Evolutionary conservation across 257 asterid species (phyloP), one percentile per base, ranked within the genome.

Genomic region (Paulownia fortunei): DNA sequence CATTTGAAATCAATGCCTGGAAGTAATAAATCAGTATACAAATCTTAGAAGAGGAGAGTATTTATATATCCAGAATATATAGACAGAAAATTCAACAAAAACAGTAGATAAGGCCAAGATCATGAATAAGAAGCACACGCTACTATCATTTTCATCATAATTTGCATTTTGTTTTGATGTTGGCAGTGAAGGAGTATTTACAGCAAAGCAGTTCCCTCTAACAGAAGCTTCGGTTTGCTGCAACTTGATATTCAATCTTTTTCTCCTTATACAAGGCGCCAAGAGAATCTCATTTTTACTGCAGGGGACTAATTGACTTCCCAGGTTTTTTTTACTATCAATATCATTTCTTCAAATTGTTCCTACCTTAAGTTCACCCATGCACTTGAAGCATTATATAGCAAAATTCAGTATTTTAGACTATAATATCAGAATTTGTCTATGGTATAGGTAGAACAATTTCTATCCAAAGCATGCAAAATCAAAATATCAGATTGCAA

Each of bases 1-100:
- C 87, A 81, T 90, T 85, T 74, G 87, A 85, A 37, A 84, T 79
- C 93, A 95, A 85, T 69, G 91, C 81, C 99, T 94, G 89, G 64
- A 85, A 79, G 59, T 15, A 73, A 60, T 36, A 60, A 79, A 64
- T 15, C 59, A 84, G 62, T 24, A 39, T 19, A 44, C 72, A 84
- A 56, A 66, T 55, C 65, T 44, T 13, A 47, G 77, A 54, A 16
- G 39, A 73, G 47, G 59, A 51, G 36, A 46, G 21, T 13, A 37
- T 64, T 49, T 9, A 41, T 21, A 60, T 36, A 37, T 56, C 32
- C 41, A 59, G 67, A 75, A 47, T 39, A 3, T 23, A 51, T 54
- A 56, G 52, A 75, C 69, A 47, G 60, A 13, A 76, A 64, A 72
- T 18, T 16, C 64, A 74, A 69, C 5, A 23, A 47, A 46, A 63